Evolutionary conservation across 1,284 basidiomycete genomes (phyloP).

Genomic region (Amylostereum areolatum): DNA sequence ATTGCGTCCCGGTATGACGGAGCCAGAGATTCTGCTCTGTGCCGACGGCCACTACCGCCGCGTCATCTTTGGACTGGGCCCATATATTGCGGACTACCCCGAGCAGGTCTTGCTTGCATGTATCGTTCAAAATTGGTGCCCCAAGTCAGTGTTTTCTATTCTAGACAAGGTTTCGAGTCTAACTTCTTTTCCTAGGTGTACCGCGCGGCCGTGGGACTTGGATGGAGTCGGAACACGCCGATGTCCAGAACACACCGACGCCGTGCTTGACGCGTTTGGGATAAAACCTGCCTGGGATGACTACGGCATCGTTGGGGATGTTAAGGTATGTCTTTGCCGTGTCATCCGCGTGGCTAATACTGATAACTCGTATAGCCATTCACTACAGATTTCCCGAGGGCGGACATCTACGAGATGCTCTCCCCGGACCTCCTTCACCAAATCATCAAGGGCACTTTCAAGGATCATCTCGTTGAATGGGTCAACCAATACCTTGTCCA

Average conservation of each 20-base stretch:
- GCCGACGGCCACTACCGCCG: slow-evolving; percentile 7
- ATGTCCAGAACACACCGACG: too few relatives aligned
- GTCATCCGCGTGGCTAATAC: too few relatives aligned
- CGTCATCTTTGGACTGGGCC: slow-evolving; percentile 4
- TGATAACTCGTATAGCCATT: slow-evolving; percentile 21
- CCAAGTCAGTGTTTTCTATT: not conserved
- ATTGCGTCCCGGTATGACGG: slow-evolving; percentile 4
- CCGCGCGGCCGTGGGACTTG: not conserved
- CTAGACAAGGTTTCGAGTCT: too few relatives aligned
- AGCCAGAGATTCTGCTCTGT: slow-evolving; percentile 2
- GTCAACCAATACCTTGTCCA: slow-evolving; percentile 21
- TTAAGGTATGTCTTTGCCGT: not conserved
- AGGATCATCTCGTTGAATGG: slow-evolving; percentile 33
- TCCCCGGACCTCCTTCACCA: slow-evolving; percentile 34
- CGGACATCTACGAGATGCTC: slow-evolving; percentile 28
- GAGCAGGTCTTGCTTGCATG: slow-evolving; percentile 2
- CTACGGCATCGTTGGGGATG: not conserved
- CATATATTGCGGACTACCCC: slow-evolving; percentile 9
- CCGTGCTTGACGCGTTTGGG: slow-evolving; percentile 1
- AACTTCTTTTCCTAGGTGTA: not conserved
- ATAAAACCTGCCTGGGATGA: too few relatives aligned
- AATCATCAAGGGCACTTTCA: slow-evolving; percentile 31
- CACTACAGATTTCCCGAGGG: slow-evolving; percentile 25
- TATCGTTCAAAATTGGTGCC: slow-evolving; percentile 3
- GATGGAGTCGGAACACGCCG: not conserved